phyloP scores from a whole-genome alignment of 306 rosid genomes.

The Fragaria nilgerrensis region DNA sequence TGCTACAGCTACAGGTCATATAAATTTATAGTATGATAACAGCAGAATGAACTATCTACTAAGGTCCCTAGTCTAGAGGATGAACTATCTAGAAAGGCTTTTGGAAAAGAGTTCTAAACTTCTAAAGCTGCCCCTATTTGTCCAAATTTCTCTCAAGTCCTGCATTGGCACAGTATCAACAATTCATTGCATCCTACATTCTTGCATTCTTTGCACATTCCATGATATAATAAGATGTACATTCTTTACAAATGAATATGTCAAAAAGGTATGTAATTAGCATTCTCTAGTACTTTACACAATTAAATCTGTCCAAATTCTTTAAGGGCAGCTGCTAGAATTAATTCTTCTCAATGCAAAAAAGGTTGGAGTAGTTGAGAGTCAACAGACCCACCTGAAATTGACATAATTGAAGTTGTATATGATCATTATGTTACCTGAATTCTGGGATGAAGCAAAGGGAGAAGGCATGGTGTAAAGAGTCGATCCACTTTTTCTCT shows the following conservation, averaged over 20 bases:
- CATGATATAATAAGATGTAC: neutral
- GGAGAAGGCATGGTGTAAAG: conserved; percentile 65
- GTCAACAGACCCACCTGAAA: neutral
- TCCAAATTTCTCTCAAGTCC: neutral
- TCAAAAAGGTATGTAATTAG: neutral
- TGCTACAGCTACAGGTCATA: neutral
- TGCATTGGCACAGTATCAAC: neutral
- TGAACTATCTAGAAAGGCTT: neutral
- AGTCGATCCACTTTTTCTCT: conserved; percentile 45
- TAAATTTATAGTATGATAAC: neutral
- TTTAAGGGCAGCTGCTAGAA: neutral
- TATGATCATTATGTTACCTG: conserved; percentile 52
- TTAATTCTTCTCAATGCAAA: neutral
- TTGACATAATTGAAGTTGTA: neutral
- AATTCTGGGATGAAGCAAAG: conserved; percentile 81
- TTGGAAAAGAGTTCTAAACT: neutral
- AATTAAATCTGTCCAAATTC: neutral
- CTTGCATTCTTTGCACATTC: neutral
- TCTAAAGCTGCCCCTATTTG: neutral
- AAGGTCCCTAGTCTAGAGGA: neutral
- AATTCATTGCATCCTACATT: neutral
- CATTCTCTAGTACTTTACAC: no score
- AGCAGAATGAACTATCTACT: neutral
- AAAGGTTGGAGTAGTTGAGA: neutral
- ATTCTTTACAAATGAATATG: neutral